Percentiles rank a stretch among this genome's conserved stretches.
phyloP scores from a whole-genome alignment of 306 rosid species.

The Rubus idaeus region DNA sequence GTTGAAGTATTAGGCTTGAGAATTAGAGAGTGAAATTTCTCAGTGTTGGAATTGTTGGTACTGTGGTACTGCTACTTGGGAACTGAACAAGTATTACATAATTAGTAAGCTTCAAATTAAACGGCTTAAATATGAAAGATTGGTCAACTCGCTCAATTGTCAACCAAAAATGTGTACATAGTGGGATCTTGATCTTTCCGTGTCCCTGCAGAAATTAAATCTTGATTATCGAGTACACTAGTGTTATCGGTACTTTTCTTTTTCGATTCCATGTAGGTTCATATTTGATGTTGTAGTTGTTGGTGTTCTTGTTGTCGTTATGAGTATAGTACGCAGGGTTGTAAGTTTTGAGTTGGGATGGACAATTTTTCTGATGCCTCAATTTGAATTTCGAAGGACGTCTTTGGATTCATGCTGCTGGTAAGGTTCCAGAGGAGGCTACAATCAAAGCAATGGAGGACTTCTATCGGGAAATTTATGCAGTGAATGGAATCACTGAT shows the following conservation, averaged over 20 bases:
- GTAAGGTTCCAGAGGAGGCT: constrained; percentile 87
- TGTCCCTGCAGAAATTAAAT: neutral
- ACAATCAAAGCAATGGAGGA: constrained; percentile 93
- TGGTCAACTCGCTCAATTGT: neutral
- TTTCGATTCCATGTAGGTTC: neutral
- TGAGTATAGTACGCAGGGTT: neutral
- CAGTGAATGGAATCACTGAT: constrained; percentile 69
- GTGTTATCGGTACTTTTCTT: neutral
- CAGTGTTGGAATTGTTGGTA: neutral
- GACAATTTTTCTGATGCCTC: constrained; percentile 6
- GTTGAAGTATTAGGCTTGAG: neutral
- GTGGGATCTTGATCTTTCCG: neutral
- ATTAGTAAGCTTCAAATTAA: neutral
- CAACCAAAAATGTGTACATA: neutral
- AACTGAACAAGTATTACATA: neutral
- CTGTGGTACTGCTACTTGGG: neutral
- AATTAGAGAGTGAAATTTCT: neutral
- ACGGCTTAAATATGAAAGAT: neutral
- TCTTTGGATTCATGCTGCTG: constrained; percentile 94
- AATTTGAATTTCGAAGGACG: constrained; percentile 59
- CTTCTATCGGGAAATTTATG: constrained; percentile 79
- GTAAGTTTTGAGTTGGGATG: neutral
- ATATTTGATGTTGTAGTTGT: neutral
- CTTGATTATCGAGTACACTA: neutral
- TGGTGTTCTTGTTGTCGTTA: neutral